A percentile compares a stretch with the other conserved stretches of the same genome.
Evolutionary conservation across 371 early-diverging fungal species (phyloP).

Genomic region (Rhizopus stolonifer): DNA sequence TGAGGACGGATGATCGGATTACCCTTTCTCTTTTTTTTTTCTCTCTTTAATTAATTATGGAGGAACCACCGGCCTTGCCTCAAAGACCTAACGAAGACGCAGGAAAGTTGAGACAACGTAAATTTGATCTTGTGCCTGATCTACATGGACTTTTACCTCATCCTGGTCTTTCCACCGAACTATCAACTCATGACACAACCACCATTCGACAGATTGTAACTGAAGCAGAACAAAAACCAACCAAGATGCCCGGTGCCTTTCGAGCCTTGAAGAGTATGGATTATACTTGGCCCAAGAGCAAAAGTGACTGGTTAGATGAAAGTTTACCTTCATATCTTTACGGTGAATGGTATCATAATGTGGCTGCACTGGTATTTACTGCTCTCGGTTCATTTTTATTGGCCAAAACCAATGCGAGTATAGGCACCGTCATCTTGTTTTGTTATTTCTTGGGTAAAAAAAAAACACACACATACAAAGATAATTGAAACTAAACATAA

Average conservation of each 20-base stretch:
- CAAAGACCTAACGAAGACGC: background rate
- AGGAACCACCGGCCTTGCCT: background rate
- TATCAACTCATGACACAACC: slow-evolving; percentile 31
- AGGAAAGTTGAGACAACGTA: background rate
- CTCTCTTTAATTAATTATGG: background rate
- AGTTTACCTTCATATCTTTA: slow-evolving; percentile 18
- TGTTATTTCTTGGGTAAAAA: slow-evolving; percentile 52
- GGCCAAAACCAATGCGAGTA: slow-evolving; percentile 52
- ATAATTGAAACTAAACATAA: background rate
- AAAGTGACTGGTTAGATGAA: slow-evolving; percentile 10
- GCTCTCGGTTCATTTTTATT: slow-evolving; percentile 38
- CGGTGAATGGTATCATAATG: slow-evolving; percentile 37
- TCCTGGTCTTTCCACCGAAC: slow-evolving; percentile 34
- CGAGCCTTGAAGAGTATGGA: slow-evolving; percentile 42
- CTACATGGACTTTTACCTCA: slow-evolving; percentile 16
- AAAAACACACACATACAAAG: background rate
- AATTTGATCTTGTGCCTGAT: slow-evolving; percentile 24
- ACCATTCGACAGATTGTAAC: slow-evolving; percentile 28
- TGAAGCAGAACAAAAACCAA: slow-evolving; percentile 30
- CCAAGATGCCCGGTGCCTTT: slow-evolving; percentile 25
- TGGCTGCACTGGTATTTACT: slow-evolving; percentile 33
- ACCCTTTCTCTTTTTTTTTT: background rate
- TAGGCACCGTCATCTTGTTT: slow-evolving; percentile 48
- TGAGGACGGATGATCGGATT: background rate
- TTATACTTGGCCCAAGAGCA: slow-evolving; percentile 3